Evolutionary conservation across 2,329 filamentous ascomycete species (phyloP), one percentile per base, ranked within the genome.

Genomic region (Kalaharituber pfeilii): DNA sequence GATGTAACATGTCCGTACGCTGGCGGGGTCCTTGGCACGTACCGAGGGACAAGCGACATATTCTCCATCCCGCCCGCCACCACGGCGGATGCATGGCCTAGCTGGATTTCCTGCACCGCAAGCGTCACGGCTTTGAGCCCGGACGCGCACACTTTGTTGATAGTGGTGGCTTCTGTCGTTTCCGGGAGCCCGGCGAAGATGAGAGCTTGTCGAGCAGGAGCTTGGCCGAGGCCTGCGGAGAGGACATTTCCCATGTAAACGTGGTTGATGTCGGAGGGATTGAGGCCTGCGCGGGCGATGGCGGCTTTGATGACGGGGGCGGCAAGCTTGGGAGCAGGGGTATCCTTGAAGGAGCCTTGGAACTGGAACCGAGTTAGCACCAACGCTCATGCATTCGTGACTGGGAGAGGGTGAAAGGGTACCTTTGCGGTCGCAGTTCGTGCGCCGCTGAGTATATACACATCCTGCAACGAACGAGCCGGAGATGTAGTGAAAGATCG

Each of bases 241-340:
- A 96, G 76, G 8, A 96, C 91, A 65, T 95, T 94, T 66, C 91
- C 91, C 85, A 96, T 94, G 73, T 96, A 96, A 15, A 96, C 86
- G 69, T 94, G 84, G 59, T 82, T 84, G 65, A 96, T 86, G 66
- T 83, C 84, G 29, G 82, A 79, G 52, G 79, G 69, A 1, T 91
- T 88, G 5, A 96, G 77, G 60, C 80, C 81, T 52, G 88, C 93
- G 69, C 91, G 94, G 62, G 82, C 78, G 53, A 98, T 70, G 26
- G 91, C 91, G 49, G 86, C 83, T 69, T 88, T 91, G 72, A 98
- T 96, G 56, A 88, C 91, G 15, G 81, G 80, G 27, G 89, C 86
- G 62, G 86, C 91, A 49, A 98, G 82, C 65, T 84, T 77, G n/a
- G 91, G 84, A 8, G 88, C 89, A 2, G 87, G 75, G 28, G 96